phyloP scores from a whole-genome alignment of 257 asterid species.

The Marsdenia floribunda region DNA sequence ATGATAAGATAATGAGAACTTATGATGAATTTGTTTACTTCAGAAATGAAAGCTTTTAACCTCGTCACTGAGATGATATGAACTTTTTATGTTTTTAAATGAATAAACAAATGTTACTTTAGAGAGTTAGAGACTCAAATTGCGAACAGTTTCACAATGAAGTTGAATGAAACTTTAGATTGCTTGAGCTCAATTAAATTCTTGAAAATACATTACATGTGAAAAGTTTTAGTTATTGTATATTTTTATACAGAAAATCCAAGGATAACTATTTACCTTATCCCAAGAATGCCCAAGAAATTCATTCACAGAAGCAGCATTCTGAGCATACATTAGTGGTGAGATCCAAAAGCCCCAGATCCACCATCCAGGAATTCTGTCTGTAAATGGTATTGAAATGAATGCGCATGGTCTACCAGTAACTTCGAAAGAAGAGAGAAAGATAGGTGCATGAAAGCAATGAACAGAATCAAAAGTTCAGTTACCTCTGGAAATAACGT shows the following conservation, averaged over 20 bases:
- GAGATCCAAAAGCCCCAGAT: slow-evolving; percentile 97
- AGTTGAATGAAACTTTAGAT: neutral
- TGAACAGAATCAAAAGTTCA: neutral
- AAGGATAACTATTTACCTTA: slow-evolving; percentile 44
- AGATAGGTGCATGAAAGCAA: neutral
- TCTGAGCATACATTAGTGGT: slow-evolving; percentile 88
- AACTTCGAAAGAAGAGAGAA: neutral
- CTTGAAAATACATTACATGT: neutral
- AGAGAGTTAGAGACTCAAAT: slow-evolving; percentile 1
- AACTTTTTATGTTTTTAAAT: neutral
- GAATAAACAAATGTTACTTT: neutral
- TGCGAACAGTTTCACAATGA: neutral
- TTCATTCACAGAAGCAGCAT: slow-evolving; percentile 89
- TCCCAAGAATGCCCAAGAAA: slow-evolving; percentile 91
- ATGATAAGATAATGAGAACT: neutral
- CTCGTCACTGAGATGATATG: neutral
- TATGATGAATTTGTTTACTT: neutral
- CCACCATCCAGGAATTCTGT: slow-evolving; percentile 94
- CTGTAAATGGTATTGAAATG: slow-evolving; percentile 37
- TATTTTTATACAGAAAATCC: neutral
- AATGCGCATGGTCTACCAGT: slow-evolving; percentile 1
- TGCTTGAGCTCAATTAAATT: neutral
- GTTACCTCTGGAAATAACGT: slow-evolving; percentile 89
- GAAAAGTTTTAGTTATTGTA: neutral
- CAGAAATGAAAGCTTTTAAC: neutral